These are phyloP conservation scores for Trichophyton equinum DNA, from an alignment of 2,329 filamentous ascomycete species.

Conservation along the genomic window DNA sequence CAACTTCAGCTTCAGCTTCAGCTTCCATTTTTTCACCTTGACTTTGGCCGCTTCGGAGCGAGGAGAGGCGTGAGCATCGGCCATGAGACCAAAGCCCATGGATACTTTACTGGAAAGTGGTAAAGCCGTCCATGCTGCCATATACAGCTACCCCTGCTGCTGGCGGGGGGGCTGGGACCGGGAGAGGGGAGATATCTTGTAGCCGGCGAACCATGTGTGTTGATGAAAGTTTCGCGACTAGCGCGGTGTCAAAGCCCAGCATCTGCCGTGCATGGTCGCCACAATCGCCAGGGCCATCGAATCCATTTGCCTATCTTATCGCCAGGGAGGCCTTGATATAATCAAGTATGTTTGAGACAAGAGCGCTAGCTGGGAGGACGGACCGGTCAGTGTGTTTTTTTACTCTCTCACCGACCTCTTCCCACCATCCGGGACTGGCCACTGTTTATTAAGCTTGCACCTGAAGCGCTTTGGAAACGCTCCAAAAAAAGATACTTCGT, in stretches of 20 bases:
- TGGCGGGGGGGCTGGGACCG: background rate
- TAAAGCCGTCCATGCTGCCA: background rate
- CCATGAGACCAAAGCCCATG: background rate
- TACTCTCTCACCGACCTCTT: background rate
- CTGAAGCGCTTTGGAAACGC: too few relatives aligned
- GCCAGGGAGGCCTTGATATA: background rate
- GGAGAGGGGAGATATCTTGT: background rate
- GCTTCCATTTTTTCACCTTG: too few relatives aligned
- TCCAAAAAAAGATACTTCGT: background rate
- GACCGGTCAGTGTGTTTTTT: background rate
- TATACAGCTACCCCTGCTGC: background rate
- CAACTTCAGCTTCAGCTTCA: background rate
- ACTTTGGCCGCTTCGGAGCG: background rate
- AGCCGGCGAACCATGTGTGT: background rate
- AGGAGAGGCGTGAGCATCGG: background rate
- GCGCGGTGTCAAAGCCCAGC: slow-evolving; percentile 2
- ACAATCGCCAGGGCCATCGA: background rate
- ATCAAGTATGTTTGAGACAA: background rate
- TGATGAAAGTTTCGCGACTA: background rate
- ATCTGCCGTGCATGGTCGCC: slow-evolving; percentile 2
- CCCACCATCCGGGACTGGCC: background rate
- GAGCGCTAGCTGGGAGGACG: background rate
- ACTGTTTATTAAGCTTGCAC: background rate
- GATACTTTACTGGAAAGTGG: background rate
- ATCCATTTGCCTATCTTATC: background rate